phyloP scores from a whole-genome alignment of 2,329 filamentous ascomycete genomes.

The Penicillium sp. region DNA sequence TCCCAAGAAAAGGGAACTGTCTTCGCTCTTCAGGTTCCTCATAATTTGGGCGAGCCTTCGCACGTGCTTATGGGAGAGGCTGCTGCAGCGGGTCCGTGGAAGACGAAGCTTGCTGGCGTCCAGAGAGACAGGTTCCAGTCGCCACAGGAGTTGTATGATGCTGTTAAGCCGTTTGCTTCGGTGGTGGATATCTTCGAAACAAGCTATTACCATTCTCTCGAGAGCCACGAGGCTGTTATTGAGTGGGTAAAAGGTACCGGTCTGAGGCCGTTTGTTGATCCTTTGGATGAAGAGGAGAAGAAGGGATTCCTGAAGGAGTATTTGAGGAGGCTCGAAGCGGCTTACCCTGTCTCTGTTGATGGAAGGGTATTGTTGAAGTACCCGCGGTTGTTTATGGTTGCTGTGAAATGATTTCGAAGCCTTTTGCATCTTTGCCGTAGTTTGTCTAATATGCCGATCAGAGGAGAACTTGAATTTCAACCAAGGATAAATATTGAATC shows the following conservation, averaged over 20 bases:
- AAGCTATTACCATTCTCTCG: constrained; percentile 55
- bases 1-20: constrained; percentile 48
- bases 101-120: constrained; percentile 32
- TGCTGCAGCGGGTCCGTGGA: constrained; percentile 44
- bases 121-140: constrained; percentile 53
- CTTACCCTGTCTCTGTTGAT: constrained; percentile 50
- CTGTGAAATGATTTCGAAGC: constrained; percentile 26
- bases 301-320: constrained; percentile 52
- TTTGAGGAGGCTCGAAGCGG: constrained; percentile 43
- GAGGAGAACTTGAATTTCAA: no score
- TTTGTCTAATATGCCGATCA: no score
- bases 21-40: constrained; percentile 57
- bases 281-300: constrained; percentile 44
- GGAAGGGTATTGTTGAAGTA: constrained; percentile 59
- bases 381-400: constrained; percentile 59
- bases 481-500: no score
- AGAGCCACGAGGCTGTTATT: constrained; percentile 53
- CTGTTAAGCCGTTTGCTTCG: constrained; percentile 45
- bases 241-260: constrained; percentile 64
- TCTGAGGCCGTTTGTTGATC: constrained; percentile 56
- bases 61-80: constrained; percentile 55
- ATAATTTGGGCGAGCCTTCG: constrained; percentile 53
- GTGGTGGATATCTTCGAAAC: constrained; percentile 58
- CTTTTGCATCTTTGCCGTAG: no score
- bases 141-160: constrained; percentile 51